Evolutionary conservation across 164 flowering plant species (phyloP), one percentile per base, ranked within the genome.

Genomic region (Macadamia tetraphylla): DNA sequence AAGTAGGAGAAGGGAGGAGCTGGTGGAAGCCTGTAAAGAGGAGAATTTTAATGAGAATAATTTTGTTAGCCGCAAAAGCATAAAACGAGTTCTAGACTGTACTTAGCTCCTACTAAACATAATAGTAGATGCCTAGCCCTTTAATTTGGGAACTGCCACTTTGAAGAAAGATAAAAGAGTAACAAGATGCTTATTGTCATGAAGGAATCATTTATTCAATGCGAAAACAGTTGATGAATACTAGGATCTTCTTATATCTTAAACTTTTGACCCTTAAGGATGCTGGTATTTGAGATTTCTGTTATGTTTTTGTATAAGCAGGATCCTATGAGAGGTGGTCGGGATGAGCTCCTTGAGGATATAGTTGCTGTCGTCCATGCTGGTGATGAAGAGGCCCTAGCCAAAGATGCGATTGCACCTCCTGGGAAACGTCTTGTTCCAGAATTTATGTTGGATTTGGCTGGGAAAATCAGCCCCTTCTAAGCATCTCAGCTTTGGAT

Each of bases 241-340:
- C 40, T 2, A 35, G 40, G 3, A 5, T 35, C 40, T 35, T 35
- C 3, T 35, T 35, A 35, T 2, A 2, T 35, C 40, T 35, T 35
- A 35, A 35, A 35, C 40, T 35, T 35, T 2, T 2, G 40, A 35
- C 40, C 5, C 40, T 35, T 46, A 9, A 35, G 6, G 43, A 14
- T 6, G 4, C 11, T 32, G 31, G 12, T 12, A 14, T 60, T 9
- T 35, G 12, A 62, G 13, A 6, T 64, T 10, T 64, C n/a, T 58
- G n/a, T 44, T 2, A 2, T 58, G 58, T 59, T 15, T 44, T 9
- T 74, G 52, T 52, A 44, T 58, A 29, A 76, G 75, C 79, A 91
- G 98, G 98, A 94, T 82, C 98, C 98, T 55, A 64, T 94, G 73
- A 85, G 98, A 78, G 97, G 98, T 61, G 98, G 97, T 23, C 78